Evolutionary conservation across 2,329 filamentous ascomycete species (phyloP).

Genomic region (Xylariaceae sp.): DNA sequence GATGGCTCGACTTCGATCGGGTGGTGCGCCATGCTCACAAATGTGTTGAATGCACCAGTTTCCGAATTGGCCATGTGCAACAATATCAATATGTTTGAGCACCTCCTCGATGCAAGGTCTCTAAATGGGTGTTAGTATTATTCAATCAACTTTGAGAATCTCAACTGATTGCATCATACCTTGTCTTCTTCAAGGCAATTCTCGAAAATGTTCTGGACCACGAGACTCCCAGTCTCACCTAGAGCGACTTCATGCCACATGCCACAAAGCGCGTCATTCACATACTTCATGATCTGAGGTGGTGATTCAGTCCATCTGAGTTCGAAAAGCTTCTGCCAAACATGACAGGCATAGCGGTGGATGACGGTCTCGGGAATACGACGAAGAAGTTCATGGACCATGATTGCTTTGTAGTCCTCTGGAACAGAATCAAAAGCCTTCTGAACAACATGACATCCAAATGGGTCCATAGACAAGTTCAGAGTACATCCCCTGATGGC

Average conservation of each 20-base stretch:
- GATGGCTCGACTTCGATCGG: conserved; percentile 89
- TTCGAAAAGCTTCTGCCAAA: conserved; percentile 99
- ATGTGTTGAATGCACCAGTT: conserved; percentile 99
- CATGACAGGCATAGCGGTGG: conserved; percentile 97
- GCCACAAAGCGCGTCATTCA: conserved; percentile 90
- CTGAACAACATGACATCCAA: conserved; percentile 97
- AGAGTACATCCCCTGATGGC: conserved; percentile 93
- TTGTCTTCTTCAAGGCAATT: conserved; percentile 99
- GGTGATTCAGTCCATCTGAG: conserved; percentile 93
- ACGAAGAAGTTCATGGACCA: conserved; percentile 97
- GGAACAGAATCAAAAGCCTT: conserved; percentile 98
- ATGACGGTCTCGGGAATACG: conserved; percentile 97
- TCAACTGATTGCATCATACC: conserved; percentile 56
- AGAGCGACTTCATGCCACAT: conserved; percentile 99
- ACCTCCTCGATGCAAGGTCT: conserved; percentile 98
- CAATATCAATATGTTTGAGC: conserved; percentile 90
- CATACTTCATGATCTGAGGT: conserved; percentile 97
- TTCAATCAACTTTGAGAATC: background rate
- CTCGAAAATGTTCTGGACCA: conserved; percentile 99
- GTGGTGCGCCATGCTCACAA: conserved; percentile 91
- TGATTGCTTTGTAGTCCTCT: conserved; percentile 96
- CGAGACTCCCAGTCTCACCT: conserved; percentile 94
- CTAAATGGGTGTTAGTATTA: conserved; percentile 52
- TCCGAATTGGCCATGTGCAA: conserved; percentile 96
- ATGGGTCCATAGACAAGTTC: conserved; percentile 96